Evolutionary conservation across 202 grass and related monocot genomes (phyloP), one percentile per base, ranked within the genome.

Genomic region (Schoenoplectus triqueter): DNA sequence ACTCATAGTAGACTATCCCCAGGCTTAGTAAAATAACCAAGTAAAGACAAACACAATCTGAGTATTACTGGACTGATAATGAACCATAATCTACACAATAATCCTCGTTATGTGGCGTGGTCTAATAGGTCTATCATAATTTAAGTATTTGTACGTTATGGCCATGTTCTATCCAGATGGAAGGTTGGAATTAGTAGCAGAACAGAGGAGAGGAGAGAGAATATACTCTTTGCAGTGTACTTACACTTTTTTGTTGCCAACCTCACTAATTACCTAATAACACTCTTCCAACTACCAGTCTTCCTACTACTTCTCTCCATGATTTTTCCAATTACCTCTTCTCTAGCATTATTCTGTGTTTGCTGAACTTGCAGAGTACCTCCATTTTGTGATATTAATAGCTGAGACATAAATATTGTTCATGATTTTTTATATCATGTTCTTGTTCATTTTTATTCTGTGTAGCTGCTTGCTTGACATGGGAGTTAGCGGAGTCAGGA

Each of bases 401-500:
- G 44, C 17, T 73, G 17, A 6, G 71, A 21, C 10, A 11, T 22
- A 74, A 8, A 51, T 54, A 13, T 54, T 74, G 71, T 10, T 52
- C 48, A 54, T 74, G 8, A n/a, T 22, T 74, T 82, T 57, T 70
- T 83, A 14, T n/a, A 21, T 46, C 44, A 7, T 68, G 55, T 83
- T 56, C 60, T 19, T n/a, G 21, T 69, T 56, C 21, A 67, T 69
- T 71, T 69, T 70, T 47, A 4, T 81, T 56, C 61, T 86, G 7
- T 87, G 63, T 89, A 98, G 96, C 93, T 88, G 90, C 93, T 51
- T 98, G 93, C 79, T 89, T 98, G 87, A 91, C 96, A 72, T 98
- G 93, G 96, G 90, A 98, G 41, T 88, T 95, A 31, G 96, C 96
- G 0, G 91, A 98, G 85, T 91, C 91, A 1, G 88, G 93, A 41